phyloP scores from a whole-genome alignment of 1,139 yeast genomes.

The Suhomyces bribrorum region DNA sequence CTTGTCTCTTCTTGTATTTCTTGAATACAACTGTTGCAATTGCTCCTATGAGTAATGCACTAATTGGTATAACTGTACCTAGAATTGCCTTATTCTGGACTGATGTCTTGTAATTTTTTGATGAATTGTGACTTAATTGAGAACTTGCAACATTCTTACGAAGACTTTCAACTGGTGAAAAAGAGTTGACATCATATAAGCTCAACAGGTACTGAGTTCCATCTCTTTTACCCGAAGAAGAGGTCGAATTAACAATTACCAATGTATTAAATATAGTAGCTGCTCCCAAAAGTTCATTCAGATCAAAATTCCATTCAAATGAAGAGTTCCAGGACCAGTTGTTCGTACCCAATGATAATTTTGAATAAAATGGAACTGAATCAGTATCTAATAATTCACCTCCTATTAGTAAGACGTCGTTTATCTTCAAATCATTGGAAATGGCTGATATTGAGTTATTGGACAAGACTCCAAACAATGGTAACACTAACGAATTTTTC shows the following conservation, averaged over 20 bases:
- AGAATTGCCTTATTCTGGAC: conserved; percentile 33
- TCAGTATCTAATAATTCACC: conserved; percentile 31
- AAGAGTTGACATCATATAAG: conserved; percentile 28
- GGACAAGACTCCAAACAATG: conserved; percentile 35
- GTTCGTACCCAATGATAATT: conserved; percentile 33
- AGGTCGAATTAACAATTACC: conserved; percentile 32
- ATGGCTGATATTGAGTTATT: conserved; percentile 22
- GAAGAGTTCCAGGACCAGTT: conserved; percentile 47
- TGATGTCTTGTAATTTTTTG: conserved; percentile 4
- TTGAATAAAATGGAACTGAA: conserved; percentile 44
- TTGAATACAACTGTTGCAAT: conserved; percentile 23
- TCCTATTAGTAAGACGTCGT: conserved; percentile 38
- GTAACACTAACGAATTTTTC: conserved; percentile 47
- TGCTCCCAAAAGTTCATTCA: conserved; percentile 38
- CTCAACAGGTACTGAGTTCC: conserved; percentile 25
- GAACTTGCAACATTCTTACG: conserved; percentile 14
- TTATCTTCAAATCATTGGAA: conserved; percentile 23
- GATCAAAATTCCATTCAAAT: conserved; percentile 16
- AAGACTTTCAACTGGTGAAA: conserved; percentile 24
- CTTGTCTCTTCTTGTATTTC: conserved; percentile 20
- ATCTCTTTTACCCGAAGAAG: conserved; percentile 13
- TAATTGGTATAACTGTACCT: conserved; percentile 39
- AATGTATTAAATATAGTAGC: conserved; percentile 47
- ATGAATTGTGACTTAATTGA: neutral
- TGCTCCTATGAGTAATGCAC: conserved; percentile 22